Conservation (phyloP, 371 early-diverging fungal genomes). For the Syncephalastrum contaminatum region DNA sequence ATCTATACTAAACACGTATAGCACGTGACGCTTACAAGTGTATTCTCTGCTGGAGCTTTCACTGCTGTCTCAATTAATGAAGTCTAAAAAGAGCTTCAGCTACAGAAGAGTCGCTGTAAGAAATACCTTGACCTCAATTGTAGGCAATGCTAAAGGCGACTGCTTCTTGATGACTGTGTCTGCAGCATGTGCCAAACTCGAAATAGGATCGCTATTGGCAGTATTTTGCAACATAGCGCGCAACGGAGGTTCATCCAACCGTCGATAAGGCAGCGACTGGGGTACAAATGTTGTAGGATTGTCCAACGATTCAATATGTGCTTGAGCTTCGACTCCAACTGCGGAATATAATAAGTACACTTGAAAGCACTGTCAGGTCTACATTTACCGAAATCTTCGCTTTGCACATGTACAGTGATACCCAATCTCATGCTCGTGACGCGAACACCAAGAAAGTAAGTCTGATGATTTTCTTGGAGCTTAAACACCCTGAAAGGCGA, state of each 20-base stretch:
- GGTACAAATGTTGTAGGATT: background rate
- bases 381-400: constrained; percentile 41
- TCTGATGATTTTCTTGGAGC: constrained; percentile 17
- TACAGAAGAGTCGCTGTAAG: too few species aligned
- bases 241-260: too few species aligned
- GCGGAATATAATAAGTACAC: background rate
- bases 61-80: too few species aligned
- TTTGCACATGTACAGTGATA: constrained; percentile 26
- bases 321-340: background rate
- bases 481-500: constrained; percentile 1
- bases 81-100: too few species aligned
- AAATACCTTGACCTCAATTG: too few species aligned
- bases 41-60: too few species aligned
- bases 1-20: too few species aligned
- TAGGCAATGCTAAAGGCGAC: too few species aligned
- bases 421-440: constrained; percentile 6
- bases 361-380: background rate
- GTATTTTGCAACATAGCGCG: background rate
- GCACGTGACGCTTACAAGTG: too few species aligned
- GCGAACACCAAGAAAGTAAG: constrained; percentile 18
- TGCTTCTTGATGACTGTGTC: too few species aligned
- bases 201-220: too few species aligned
- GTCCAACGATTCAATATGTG: background rate
- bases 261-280: background rate
- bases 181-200: too few species aligned